phyloP scores from a whole-genome alignment of 164 flowering plant species.

The Nymphaea thermarum region DNA sequence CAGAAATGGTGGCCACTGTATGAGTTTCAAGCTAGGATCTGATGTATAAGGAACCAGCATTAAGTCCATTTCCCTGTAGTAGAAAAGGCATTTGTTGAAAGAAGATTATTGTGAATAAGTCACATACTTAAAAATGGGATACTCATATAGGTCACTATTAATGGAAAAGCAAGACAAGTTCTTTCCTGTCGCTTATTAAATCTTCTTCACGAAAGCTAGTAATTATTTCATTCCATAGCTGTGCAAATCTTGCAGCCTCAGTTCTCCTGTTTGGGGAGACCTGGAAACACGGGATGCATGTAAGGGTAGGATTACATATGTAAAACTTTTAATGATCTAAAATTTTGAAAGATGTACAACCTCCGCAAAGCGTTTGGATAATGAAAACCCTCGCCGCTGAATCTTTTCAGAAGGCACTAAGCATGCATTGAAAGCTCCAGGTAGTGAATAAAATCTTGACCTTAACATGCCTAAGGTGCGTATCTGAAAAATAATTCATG shows the following conservation, averaged over 20 bases:
- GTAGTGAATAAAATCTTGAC: slow-evolving; percentile 89
- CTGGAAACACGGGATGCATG: slow-evolving; percentile 16
- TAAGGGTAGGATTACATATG: background rate
- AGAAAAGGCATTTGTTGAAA: background rate
- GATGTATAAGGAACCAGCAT: slow-evolving; percentile 86
- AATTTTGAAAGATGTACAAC: slow-evolving; percentile 16
- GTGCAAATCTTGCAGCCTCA: slow-evolving; percentile 65
- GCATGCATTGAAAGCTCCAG: slow-evolving; percentile 83
- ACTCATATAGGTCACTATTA: too few species aligned
- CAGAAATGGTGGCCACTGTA: slow-evolving; percentile 98
- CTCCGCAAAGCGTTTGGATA: slow-evolving; percentile 74
- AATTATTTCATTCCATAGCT: slow-evolving; percentile 90
- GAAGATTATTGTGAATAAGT: too few species aligned
- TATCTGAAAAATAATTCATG: slow-evolving; percentile 32
- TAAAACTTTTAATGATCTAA: too few species aligned
- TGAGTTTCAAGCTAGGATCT: slow-evolving; percentile 69
- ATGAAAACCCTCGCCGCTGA: slow-evolving; percentile 55
- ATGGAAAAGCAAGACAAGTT: background rate
- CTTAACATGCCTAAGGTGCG: slow-evolving; percentile 90
- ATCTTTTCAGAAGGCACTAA: slow-evolving; percentile 75
- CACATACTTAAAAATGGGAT: too few species aligned
- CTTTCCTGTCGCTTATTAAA: slow-evolving; percentile 84
- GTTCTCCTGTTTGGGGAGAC: slow-evolving; percentile 50
- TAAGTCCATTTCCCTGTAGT: slow-evolving; percentile 90
- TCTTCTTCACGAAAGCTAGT: slow-evolving; percentile 75